A percentile compares a stretch with the other conserved stretches of the same genome.
Evolutionary conservation across 2,329 filamentous ascomycete genomes (phyloP).

Genomic region (Aspergillus caelatus): DNA sequence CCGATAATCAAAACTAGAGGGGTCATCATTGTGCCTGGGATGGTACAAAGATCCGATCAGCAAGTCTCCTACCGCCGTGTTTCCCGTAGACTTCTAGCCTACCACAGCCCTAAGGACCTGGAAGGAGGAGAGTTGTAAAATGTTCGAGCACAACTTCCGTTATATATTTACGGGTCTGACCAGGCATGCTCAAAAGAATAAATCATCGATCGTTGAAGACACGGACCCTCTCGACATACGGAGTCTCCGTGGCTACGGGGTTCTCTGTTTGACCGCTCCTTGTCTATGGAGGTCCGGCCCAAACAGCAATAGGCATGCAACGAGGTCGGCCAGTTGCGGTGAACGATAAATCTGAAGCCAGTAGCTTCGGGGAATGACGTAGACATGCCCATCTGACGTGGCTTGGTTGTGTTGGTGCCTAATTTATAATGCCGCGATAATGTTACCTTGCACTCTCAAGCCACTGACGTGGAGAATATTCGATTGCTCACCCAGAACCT

Average conservation of each 20-base stretch:
- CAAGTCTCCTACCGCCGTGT: neutral
- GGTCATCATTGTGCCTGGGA: neutral
- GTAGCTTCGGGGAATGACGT: neutral
- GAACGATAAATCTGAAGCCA: neutral
- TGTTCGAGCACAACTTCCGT: neutral
- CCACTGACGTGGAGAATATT: neutral
- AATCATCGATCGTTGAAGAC: neutral
- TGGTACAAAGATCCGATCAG: neutral
- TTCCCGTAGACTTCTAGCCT: neutral
- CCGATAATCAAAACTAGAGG: slow-evolving; percentile 5
- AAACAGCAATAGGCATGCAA: neutral
- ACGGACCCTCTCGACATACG: neutral
- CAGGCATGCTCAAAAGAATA: neutral
- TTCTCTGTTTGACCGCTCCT: neutral
- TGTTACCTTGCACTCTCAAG: neutral
- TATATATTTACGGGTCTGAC: neutral
- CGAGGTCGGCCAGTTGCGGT: neutral
- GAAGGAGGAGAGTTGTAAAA: accelerated
- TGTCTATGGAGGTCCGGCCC: neutral
- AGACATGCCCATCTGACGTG: neutral
- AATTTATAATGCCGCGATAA: neutral
- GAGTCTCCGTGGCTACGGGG: neutral
- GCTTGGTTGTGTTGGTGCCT: neutral
- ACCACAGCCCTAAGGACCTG: neutral
- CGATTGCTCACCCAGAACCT: neutral